Evolutionary conservation across 2,329 filamentous ascomycete species (phyloP), one percentile per base, ranked within the genome.

Genomic region (Penicillium hordei): DNA sequence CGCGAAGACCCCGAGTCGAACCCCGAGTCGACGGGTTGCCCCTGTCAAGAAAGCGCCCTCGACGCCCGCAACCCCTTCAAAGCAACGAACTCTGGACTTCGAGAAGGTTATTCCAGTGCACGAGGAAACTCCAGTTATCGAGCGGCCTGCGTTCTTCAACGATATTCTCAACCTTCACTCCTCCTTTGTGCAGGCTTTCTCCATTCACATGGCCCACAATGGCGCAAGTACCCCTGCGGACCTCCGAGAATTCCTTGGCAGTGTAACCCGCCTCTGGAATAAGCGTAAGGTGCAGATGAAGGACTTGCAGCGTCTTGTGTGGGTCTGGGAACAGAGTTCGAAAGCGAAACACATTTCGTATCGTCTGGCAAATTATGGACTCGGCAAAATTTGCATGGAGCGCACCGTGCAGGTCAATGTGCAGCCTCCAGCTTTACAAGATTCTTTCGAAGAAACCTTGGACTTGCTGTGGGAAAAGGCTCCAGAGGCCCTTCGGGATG

Each of bases 171-270:
- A 82, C 56, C 78, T 93, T 27, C 85, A 91, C 71, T 79, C 79
- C 40, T 81, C 86, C 12, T 89, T 92, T 64, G 78, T 90, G 57
- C 86, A 87, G 67, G 86, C 88, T 0, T 77, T 91, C 25, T 82
- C 84, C 0, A 76, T 92, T 10, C 88, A 91, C 67, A 82, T 86
- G 59, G 87, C 87, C 1, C 89, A 93, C 73, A 85, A 88, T 71
- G 86, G 87, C 58, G 76, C 78, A 31, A 78, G 81, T 46, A 79
- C 83, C 0, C 86, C 89, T 0, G 83, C 86, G 25, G 87, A 91
- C 66, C 72, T 91, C 44, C 78, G 81, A 36, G 76, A 80, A 31
- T 79, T 92, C 36, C 80, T 83, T 34, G 85, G 85, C 10, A 81
- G 86, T 56, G 79, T 90, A 40, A 84, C 88, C 13, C 82, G 85